Percentiles rank a stretch among this genome's conserved stretches.
These are phyloP conservation scores for Filobasidium uniguttulatum DNA, from an alignment of 1,284 basidiomycete species.

Conservation along the genomic window DNA sequence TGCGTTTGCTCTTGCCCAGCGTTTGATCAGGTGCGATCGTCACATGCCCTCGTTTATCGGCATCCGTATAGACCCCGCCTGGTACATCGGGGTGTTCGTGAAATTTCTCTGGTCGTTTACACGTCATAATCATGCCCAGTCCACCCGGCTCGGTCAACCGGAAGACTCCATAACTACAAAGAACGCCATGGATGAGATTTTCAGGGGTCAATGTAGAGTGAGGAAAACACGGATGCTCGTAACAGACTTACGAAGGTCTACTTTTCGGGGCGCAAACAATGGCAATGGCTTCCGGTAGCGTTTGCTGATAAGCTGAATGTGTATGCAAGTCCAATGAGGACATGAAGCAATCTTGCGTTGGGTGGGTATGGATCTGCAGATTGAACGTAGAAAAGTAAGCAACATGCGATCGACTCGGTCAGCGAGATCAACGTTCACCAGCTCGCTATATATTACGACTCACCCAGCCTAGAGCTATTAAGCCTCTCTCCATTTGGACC, in stretches of 20 bases:
- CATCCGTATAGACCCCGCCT: slow-evolving; percentile 60
- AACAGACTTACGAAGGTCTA: slow-evolving; percentile 51
- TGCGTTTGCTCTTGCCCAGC: slow-evolving; percentile 3
- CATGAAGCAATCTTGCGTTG: slow-evolving; percentile 60
- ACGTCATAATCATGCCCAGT: slow-evolving; percentile 52
- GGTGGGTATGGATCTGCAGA: slow-evolving; percentile 74
- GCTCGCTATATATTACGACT: slow-evolving; percentile 27
- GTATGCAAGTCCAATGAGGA: slow-evolving; percentile 45
- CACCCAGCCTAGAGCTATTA: slow-evolving; percentile 82
- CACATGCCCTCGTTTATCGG: slow-evolving; percentile 12
- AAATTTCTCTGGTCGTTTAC: slow-evolving; percentile 57
- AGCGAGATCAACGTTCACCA: too few relatives aligned
- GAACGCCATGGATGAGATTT: background rate
- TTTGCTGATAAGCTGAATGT: slow-evolving; percentile 68
- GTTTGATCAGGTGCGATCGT: background rate
- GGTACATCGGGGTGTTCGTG: slow-evolving; percentile 58
- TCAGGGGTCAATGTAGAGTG: too few relatives aligned
- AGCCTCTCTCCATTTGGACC: slow-evolving; percentile 58
- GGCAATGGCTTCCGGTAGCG: slow-evolving; percentile 78
- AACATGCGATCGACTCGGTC: too few relatives aligned
- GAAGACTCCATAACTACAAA: slow-evolving; percentile 65
- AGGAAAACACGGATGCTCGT: slow-evolving; percentile 10
- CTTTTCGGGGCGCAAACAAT: slow-evolving; percentile 74
- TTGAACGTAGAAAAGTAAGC: background rate
- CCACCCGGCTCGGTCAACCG: slow-evolving; percentile 73